phyloP scores from a whole-genome alignment of 768 basidiomycete species.

The Phanerochaete sordida region DNA sequence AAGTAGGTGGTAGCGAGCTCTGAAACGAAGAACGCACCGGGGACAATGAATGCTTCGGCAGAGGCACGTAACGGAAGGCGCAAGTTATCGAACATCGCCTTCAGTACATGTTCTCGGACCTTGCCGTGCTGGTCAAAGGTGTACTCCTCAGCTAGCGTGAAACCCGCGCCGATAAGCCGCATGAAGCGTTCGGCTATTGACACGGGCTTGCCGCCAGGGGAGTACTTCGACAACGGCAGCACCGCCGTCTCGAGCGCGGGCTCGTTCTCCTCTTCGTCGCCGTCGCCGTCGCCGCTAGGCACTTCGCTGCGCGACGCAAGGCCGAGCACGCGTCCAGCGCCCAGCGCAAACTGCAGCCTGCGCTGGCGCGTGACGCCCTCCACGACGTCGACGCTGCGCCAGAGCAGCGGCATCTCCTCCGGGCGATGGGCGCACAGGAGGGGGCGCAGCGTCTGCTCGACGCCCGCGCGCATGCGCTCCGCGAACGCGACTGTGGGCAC shows the following conservation, averaged over 20 bases:
- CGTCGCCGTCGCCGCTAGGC: conserved; percentile 14
- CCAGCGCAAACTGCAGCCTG: conserved; percentile 39
- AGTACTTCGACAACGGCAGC: neutral
- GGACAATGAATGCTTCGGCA: conserved; percentile 60
- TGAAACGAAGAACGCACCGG: conserved; percentile 45
- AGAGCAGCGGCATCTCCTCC: conserved; percentile 45
- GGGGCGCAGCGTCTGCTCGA: conserved; percentile 44
- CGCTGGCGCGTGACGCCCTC: conserved; percentile 40
- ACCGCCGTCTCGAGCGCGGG: neutral
- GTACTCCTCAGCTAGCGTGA: conserved; percentile 39
- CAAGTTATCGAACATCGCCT: conserved; percentile 52
- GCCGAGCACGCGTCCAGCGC: conserved; percentile 58
- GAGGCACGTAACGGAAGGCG: conserved; percentile 53
- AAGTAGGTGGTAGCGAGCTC: neutral
- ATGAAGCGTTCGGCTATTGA: conserved; percentile 40
- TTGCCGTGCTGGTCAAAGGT: conserved; percentile 47
- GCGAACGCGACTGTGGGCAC: conserved; percentile 43
- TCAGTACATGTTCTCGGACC: conserved; percentile 43
- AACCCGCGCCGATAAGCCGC: conserved; percentile 65
- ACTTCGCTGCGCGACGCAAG: conserved; percentile 26
- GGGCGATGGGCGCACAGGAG: conserved; percentile 52
- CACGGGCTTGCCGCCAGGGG: conserved; percentile 8
- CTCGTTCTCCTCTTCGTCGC: conserved; percentile 19
- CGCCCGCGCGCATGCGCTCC: conserved; percentile 44
- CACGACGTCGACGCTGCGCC: conserved; percentile 43